phyloP scores from a whole-genome alignment of 768 basidiomycete species.

The Lactifluus subvellereus region DNA sequence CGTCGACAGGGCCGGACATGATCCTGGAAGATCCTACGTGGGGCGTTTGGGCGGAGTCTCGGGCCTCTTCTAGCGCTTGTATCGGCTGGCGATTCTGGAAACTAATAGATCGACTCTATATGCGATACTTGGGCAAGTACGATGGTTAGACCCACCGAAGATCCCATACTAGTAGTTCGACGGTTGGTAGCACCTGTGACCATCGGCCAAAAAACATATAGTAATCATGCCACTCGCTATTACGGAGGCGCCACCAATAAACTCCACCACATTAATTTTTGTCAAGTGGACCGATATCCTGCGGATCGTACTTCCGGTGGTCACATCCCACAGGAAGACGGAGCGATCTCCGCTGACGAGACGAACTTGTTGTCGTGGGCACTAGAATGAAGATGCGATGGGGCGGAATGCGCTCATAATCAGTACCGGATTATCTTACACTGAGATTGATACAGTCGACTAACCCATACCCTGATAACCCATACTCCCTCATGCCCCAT shows the following conservation, averaged over 20 bases:
- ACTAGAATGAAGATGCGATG: constrained; percentile 34
- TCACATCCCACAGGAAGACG: constrained; percentile 95
- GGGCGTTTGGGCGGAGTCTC: constrained; percentile 79
- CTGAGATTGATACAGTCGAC: constrained; percentile 57
- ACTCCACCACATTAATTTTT: constrained; percentile 85
- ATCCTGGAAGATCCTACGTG: constrained; percentile 62
- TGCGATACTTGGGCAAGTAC: background rate
- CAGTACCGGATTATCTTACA: constrained; percentile 48
- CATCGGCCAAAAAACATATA: background rate
- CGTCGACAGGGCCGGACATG: constrained; percentile 84
- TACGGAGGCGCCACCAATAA: constrained; percentile 82
- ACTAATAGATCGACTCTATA: constrained; percentile 33
- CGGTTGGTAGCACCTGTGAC: constrained; percentile 43
- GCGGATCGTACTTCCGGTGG: constrained; percentile 75
- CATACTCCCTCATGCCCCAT: no score
- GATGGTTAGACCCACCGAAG: constrained; percentile 49
- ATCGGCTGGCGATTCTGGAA: constrained; percentile 78
- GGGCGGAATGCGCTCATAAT: background rate
- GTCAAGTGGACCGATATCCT: constrained; percentile 85
- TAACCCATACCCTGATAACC: no score
- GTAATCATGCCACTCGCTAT: constrained; percentile 61
- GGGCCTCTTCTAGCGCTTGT: constrained; percentile 85
- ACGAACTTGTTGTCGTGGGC: constrained; percentile 94
- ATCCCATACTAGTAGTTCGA: constrained; percentile 74
- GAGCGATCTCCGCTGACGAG: constrained; percentile 92